Evolutionary conservation across 192 early-diverging fungal species (phyloP).

Genomic region (Fimicolochytrium jonesii): DNA sequence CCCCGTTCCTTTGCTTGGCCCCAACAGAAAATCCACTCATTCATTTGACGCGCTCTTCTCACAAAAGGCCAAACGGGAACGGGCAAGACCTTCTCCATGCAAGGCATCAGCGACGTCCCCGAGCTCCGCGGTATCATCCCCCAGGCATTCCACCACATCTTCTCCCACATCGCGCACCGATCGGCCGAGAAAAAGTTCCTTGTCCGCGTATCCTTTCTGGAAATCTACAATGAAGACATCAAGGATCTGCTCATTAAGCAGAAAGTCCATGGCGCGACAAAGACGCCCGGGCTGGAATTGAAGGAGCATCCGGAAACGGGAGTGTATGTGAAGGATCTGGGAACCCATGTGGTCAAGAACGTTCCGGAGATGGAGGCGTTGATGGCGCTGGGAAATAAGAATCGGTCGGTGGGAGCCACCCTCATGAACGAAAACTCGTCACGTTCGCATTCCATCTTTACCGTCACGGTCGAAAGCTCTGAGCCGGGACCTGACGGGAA

Average conservation of each 20-base stretch:
- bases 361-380: slow-evolving; percentile 55
- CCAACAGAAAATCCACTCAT: too few relatives aligned
- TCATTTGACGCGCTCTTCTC: background rate
- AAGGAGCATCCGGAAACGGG: slow-evolving; percentile 65
- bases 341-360: slow-evolving; percentile 49
- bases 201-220: slow-evolving; percentile 83
- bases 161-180: slow-evolving; percentile 46
- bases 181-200: slow-evolving; percentile 59
- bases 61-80: slow-evolving; percentile 46
- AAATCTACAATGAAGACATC: slow-evolving; percentile 94
- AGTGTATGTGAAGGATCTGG: slow-evolving; percentile 62
- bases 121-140: slow-evolving; percentile 64
- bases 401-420: slow-evolving; percentile 59
- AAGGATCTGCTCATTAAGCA: slow-evolving; percentile 72
- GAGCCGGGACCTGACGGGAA: slow-evolving; percentile 47
- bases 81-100: slow-evolving; percentile 78
- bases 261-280: too few relatives aligned
- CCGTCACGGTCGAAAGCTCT: slow-evolving; percentile 56
- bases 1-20: too few relatives aligned
- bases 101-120: slow-evolving; percentile 62
- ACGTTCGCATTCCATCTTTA: slow-evolving; percentile 61
- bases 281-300: slow-evolving; percentile 53
- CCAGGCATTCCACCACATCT: slow-evolving; percentile 64
- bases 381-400: slow-evolving; percentile 53
- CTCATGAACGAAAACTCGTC: slow-evolving; percentile 59